Evolutionary conservation across 75 land plant species (phyloP), one percentile per base, ranked within the genome.

Genomic region (Isoetes taiwanensis): DNA sequence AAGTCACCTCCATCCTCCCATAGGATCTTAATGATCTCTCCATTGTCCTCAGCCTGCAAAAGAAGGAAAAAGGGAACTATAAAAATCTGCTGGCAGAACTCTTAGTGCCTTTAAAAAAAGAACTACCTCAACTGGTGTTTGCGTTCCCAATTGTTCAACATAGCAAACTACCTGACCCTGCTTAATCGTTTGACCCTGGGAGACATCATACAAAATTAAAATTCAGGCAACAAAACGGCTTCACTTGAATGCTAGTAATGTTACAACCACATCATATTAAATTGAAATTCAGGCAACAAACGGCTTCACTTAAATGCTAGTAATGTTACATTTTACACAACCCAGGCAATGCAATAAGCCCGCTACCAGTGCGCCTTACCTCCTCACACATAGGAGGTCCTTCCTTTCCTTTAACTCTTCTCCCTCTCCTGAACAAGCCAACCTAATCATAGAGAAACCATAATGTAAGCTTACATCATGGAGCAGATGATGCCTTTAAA

Each of bases 161-260:
- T 64, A 85, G 32, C 93, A 84, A 25, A 90, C 81, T 19, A 73
- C 71, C 69, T 85, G 86, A 35, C 96, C 96, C 61, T 90, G 81
- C 55, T 82, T 86, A 10, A 90, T 69, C 4, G 74, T 10, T 65
- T 82, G 76, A 29, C 93, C 93, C 96, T 90, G 67, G 58, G 32
- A 2, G 65, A 3, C 2, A 25, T 37, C 9, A 26, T n/a, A 43
- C 64, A 41, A 17, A 39, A 16, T 59, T 19, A 38, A 3, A 28
- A 57, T 9, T 35, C 23, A n/a, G n/a, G n/a, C n/a, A n/a, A n/a
- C n/a, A n/a, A n/a, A n/a, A n/a, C n/a, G n/a, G n/a, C n/a, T n/a
- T n/a, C n/a, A n/a, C n/a, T n/a, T n/a, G n/a, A n/a, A n/a, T n/a
- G n/a, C n/a, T n/a, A n/a, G n/a, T n/a, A n/a, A n/a, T n/a, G n/a